These are phyloP conservation scores for Pseudonitzschia multiseries DNA, from an alignment of 108 stramenopile species.

Conservation along the genomic window DNA sequence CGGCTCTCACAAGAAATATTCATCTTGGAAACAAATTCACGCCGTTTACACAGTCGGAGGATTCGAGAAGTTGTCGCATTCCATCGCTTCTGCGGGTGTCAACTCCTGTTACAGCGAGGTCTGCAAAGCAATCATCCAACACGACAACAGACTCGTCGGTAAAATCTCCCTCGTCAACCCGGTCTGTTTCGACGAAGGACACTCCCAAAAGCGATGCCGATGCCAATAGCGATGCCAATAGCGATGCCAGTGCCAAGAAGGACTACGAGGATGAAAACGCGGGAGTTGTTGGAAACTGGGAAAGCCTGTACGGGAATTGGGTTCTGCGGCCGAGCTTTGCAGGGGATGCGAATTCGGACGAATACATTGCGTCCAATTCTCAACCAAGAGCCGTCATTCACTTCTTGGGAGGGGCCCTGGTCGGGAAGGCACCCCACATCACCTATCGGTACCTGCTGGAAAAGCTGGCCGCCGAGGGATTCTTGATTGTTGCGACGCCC, in stretches of 20 bases:
- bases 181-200: not conserved
- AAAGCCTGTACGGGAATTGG: slow-evolving; percentile 77
- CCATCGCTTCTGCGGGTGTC: not conserved
- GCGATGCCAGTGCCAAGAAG: not conserved
- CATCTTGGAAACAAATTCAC: not conserved
- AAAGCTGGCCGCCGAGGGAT: slow-evolving; percentile 77
- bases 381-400: slow-evolving; percentile 65
- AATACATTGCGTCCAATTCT: no score
- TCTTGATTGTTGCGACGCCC: slow-evolving; percentile 91
- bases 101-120: not conserved
- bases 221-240: not conserved
- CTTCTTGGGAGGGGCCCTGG: slow-evolving; percentile 90
- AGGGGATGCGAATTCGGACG: no score
- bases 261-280: not conserved
- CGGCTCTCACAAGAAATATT: not conserved
- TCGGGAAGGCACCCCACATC: slow-evolving; percentile 89
- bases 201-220: not conserved
- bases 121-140: not conserved
- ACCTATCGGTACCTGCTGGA: slow-evolving; percentile 86
- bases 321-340: slow-evolving; percentile 57
- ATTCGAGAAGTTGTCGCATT: not conserved
- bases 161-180: not conserved
- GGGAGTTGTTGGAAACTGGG: slow-evolving; percentile 53
- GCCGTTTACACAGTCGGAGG: not conserved
- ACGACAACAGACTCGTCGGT: not conserved